Evolutionary conservation across 768 basidiomycete genomes (phyloP).

Genomic region (Naganishia antarctica): DNA sequence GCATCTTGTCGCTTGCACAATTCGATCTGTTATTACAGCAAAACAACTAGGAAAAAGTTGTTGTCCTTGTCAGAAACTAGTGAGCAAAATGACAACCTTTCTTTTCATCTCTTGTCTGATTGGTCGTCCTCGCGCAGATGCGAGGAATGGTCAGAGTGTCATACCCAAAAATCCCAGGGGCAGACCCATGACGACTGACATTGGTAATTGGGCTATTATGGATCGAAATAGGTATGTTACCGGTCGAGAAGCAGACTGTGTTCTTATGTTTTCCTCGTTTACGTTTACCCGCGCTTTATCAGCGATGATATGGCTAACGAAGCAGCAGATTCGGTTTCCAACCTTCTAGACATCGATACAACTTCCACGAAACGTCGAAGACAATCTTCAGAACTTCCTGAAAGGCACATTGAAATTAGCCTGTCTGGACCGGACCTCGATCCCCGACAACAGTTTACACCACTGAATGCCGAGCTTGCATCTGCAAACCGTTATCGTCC

Average conservation of each 20-base stretch:
- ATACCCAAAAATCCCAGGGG: constrained; percentile 18
- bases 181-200: constrained; percentile 10
- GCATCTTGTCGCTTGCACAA: constrained; percentile 23
- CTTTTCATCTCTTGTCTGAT: not conserved
- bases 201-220: constrained; percentile 7
- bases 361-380: not conserved
- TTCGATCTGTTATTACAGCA: constrained; percentile 23
- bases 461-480: not conserved
- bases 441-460: not conserved
- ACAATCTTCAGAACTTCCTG: not conserved
- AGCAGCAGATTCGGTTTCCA: not conserved
- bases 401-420: not conserved
- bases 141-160: constrained; percentile 4
- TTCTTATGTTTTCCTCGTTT: not conserved
- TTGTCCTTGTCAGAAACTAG: constrained; percentile 4
- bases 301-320: not conserved
- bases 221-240: not conserved
- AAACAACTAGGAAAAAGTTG: constrained; percentile 23
- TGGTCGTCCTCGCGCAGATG: not conserved
- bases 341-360: not conserved
- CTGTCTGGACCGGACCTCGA: not conserved
- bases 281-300: not conserved
- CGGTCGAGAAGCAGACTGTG: not conserved
- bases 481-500: not conserved
- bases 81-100: not conserved